These are phyloP conservation scores for Diospyros lotus DNA, from an alignment of 148 eudicot genomes.

Conservation along the genomic window DNA sequence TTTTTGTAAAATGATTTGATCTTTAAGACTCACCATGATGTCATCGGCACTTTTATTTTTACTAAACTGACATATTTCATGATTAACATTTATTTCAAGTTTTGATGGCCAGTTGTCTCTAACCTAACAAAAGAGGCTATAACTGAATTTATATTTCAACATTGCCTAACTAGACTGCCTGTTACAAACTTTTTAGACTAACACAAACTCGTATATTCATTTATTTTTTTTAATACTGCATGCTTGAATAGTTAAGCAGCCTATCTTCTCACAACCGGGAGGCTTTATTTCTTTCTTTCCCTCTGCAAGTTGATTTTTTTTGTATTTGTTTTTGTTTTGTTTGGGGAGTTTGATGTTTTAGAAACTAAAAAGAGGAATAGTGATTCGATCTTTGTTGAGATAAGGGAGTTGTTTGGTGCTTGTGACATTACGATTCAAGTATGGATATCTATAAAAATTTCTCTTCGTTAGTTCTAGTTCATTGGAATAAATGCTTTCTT, in stretches of 20 bases:
- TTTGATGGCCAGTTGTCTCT: slow-evolving; percentile 6
- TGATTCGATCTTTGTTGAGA: not conserved
- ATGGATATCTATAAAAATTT: not conserved
- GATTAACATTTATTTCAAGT: slow-evolving; percentile 19
- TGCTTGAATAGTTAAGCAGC: not conserved
- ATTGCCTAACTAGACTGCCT: slow-evolving; percentile 62
- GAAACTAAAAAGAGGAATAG: not conserved
- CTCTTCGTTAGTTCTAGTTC: slow-evolving; percentile 16
- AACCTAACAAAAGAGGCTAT: slow-evolving; percentile 6
- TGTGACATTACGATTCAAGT: not conserved
- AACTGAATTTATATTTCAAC: slow-evolving; percentile 11
- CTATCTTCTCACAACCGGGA: not conserved
- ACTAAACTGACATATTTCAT: too few species aligned
- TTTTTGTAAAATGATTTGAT: too few species aligned
- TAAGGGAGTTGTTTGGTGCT: not conserved
- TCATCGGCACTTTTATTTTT: too few species aligned
- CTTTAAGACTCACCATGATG: too few species aligned
- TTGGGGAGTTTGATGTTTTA: not conserved
- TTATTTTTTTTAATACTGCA: slow-evolving; percentile 12
- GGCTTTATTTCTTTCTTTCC: too few species aligned
- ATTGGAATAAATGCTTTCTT: slow-evolving; percentile 26
- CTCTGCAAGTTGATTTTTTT: too few species aligned
- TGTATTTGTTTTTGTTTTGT: not conserved
- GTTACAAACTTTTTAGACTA: slow-evolving; percentile 86
- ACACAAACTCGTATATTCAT: slow-evolving; percentile 60